Percentiles rank a stretch among this genome's conserved stretches.
phyloP scores from a whole-genome alignment of 495 filamentous ascomycete species.

The Hypoxylon subgilvum region DNA sequence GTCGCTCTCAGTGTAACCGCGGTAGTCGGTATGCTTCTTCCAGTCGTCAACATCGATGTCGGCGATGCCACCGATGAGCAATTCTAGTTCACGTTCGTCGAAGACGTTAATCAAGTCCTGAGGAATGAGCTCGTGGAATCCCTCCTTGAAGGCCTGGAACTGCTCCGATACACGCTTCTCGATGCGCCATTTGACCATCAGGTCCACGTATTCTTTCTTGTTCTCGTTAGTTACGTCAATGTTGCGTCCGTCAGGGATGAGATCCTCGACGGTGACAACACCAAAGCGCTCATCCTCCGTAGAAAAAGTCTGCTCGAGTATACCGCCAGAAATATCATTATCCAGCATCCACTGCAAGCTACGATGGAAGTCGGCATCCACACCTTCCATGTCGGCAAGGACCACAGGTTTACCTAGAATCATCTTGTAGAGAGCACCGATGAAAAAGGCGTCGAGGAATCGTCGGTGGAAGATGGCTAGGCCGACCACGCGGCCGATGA shows the following conservation, averaged over 20 bases:
- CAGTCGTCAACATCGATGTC: slow-evolving; percentile 99
- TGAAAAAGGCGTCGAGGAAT: slow-evolving; percentile 99
- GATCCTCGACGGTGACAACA: slow-evolving; percentile 86
- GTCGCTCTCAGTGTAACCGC: slow-evolving; percentile 97
- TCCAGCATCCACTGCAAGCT: slow-evolving; percentile 96
- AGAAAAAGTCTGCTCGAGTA: slow-evolving; percentile 91
- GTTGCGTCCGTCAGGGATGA: slow-evolving; percentile 87
- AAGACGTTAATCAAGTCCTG: slow-evolving; percentile 97
- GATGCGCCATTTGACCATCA: slow-evolving; percentile 99
- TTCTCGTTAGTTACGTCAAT: slow-evolving; percentile 97
- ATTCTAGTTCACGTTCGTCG: slow-evolving; percentile 94
- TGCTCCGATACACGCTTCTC: slow-evolving; percentile 97
- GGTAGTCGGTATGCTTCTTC: slow-evolving; percentile 99
- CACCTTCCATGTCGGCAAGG: slow-evolving; percentile 97
- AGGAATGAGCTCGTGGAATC: slow-evolving; percentile 97
- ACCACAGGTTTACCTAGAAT: slow-evolving; percentile 90
- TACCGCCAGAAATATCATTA: slow-evolving; percentile 88
- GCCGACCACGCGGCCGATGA: slow-evolving; percentile 97
- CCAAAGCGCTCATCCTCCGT: slow-evolving; percentile 98
- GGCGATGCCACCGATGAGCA: slow-evolving; percentile 97
- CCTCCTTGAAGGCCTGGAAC: slow-evolving; percentile 95
- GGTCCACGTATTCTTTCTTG: slow-evolving; percentile 91
- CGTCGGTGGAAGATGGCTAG: slow-evolving; percentile 97
- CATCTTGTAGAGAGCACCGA: slow-evolving; percentile 99
- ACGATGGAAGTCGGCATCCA: slow-evolving; percentile 95